Conservation (phyloP, 768 basidiomycete genomes). For the Strobilomyces echinocephalus region DNA sequence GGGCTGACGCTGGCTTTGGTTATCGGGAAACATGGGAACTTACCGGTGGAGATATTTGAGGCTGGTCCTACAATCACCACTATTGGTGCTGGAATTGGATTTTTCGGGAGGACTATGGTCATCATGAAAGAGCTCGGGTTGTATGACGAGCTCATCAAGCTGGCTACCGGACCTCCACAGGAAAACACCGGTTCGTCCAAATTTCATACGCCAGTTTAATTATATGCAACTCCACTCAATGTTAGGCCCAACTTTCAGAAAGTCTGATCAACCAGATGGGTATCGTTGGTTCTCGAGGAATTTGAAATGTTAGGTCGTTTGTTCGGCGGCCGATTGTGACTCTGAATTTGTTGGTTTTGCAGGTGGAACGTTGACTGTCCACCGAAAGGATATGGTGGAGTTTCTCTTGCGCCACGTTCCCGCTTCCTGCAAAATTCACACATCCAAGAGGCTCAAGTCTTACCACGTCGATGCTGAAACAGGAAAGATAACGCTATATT, state of each 20-base stretch:
- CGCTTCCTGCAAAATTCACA: constrained; percentile 27
- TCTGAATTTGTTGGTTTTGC: not conserved
- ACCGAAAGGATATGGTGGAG: constrained; percentile 36
- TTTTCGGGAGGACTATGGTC: constrained; percentile 46
- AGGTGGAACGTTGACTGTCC: constrained; percentile 32
- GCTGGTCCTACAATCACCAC: constrained; percentile 36
- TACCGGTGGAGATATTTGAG: constrained; percentile 42
- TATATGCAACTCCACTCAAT: not conserved
- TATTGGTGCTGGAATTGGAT: constrained; percentile 41
- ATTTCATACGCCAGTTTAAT: not conserved
- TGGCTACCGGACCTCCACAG: constrained; percentile 14
- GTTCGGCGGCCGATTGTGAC: not conserved
- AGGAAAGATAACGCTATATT: constrained; percentile 29
- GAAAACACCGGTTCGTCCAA: constrained; percentile 18
- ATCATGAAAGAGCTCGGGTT: constrained; percentile 38
- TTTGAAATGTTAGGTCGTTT: constrained; percentile 21
- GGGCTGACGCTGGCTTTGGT: constrained; percentile 33
- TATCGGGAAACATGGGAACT: constrained; percentile 20
- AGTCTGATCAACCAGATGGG: constrained; percentile 33
- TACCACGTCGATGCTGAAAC: constrained; percentile 24
- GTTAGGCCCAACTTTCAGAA: constrained; percentile 26
- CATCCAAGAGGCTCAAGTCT: constrained; percentile 32
- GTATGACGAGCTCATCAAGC: constrained; percentile 27
- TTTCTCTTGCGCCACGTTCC: constrained; percentile 30
- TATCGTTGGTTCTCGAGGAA: constrained; percentile 23